Evolutionary conservation across 306 rosid genomes (phyloP).

Genomic region (Betula pendula): DNA sequence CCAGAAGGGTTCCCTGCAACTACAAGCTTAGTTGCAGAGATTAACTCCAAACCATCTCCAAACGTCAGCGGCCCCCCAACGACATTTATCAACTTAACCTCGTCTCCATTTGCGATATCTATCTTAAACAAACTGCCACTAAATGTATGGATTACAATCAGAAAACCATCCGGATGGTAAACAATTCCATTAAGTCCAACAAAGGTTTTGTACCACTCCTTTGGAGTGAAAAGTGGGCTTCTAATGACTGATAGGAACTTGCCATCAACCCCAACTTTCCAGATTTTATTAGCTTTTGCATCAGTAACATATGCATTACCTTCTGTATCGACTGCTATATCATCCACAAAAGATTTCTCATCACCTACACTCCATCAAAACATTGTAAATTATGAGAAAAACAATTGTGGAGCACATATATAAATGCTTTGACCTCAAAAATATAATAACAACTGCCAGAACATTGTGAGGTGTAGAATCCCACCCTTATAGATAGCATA

Average conservation of each 20-base stretch:
- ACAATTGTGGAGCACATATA: too few species aligned
- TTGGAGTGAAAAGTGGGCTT: constrained; percentile 59
- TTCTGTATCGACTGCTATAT: constrained; percentile 80
- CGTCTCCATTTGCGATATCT: constrained; percentile 62
- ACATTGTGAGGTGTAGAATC: too few species aligned
- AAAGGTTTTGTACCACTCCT: constrained; percentile 78
- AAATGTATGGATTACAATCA: constrained; percentile 72
- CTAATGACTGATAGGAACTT: constrained; percentile 52
- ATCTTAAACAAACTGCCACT: constrained; percentile 72
- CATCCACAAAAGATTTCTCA: constrained; percentile 73
- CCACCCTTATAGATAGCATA: too few species aligned
- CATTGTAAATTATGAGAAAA: background rate
- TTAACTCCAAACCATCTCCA: constrained; percentile 80
- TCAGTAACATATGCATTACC: constrained; percentile 92
- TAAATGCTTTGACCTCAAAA: too few species aligned
- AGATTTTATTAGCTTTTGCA: constrained; percentile 50
- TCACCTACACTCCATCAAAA: constrained; percentile 51
- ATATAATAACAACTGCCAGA: too few species aligned
- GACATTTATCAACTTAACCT: constrained; percentile 56
- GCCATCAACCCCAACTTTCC: constrained; percentile 89
- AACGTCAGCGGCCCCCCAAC: constrained; percentile 55
- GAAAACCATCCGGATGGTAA: constrained; percentile 84
- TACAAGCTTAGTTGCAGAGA: constrained; percentile 71
- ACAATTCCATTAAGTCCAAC: constrained; percentile 84
- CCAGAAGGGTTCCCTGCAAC: constrained; percentile 83